A percentile compares a stretch with the other conserved stretches of the same genome.
Evolutionary conservation across 2,329 filamentous ascomycete genomes (phyloP).

Genomic region (Fonsecaea nubica): DNA sequence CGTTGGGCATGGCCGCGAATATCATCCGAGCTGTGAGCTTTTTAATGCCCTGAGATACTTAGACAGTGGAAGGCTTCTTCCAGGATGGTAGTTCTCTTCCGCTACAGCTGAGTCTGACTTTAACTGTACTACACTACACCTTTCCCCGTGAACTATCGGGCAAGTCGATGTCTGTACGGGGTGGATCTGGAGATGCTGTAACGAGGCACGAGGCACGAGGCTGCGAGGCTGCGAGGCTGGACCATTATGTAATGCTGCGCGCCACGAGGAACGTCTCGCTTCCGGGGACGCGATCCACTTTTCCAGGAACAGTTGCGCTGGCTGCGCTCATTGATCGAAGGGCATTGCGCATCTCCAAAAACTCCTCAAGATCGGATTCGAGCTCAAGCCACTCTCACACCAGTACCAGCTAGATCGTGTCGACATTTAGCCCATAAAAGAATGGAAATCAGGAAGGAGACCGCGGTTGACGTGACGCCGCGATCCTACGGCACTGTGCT

Average conservation of each 20-base stretch:
- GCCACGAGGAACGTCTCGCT: slow-evolving; percentile 22
- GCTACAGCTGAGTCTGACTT: neutral
- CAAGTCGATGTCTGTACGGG: neutral
- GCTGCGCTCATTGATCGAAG: neutral
- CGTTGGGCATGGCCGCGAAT: neutral
- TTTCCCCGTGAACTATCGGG: too few relatives aligned
- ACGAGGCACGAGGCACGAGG: neutral
- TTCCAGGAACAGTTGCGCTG: slow-evolving; percentile 26
- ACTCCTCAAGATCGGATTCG: neutral
- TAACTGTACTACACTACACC: too few relatives aligned
- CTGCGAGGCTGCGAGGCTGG: neutral
- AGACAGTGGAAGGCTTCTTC: neutral
- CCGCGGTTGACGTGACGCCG: slow-evolving; percentile 37
- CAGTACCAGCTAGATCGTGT: neutral
- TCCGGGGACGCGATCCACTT: slow-evolving; percentile 26
- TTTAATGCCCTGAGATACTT: neutral
- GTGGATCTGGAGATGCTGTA: neutral
- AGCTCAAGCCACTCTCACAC: neutral
- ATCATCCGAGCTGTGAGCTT: neutral
- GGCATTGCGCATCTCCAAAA: neutral
- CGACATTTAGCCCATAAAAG: neutral
- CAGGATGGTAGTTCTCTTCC: neutral
- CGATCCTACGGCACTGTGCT: slow-evolving; percentile 71
- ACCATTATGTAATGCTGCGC: slow-evolving; percentile 6
- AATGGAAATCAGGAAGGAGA: slow-evolving; percentile 16